Evolutionary conservation across 2,329 filamentous ascomycete species (phyloP).

Genomic region (Alternaria incomplexa): DNA sequence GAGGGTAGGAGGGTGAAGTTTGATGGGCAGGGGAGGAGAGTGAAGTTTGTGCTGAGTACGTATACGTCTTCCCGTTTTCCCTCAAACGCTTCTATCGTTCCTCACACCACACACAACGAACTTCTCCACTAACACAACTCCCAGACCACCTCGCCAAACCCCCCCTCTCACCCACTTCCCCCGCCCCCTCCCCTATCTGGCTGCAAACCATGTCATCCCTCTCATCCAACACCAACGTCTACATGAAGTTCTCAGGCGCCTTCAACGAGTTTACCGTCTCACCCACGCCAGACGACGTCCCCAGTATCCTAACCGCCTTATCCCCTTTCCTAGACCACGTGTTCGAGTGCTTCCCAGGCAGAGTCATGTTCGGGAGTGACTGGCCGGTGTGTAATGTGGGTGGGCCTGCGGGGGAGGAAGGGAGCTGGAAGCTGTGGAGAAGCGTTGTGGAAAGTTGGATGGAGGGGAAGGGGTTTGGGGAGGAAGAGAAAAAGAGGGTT

Average conservation of each 20-base stretch:
- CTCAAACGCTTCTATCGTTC: too few relatives aligned
- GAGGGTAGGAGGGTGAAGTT: constrained; percentile 64
- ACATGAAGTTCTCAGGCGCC: constrained; percentile 88
- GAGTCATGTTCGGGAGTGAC: constrained; percentile 90
- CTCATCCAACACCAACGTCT: constrained; percentile 69
- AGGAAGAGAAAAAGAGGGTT: constrained; percentile 68
- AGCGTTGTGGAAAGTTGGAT: constrained; percentile 72
- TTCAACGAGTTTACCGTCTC: constrained; percentile 75
- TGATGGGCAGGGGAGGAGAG: constrained; percentile 60
- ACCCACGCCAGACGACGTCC: constrained; percentile 13
- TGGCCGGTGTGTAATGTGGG: constrained; percentile 89
- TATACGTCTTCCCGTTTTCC: constrained; percentile 18
- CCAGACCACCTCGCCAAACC: constrained; percentile 91
- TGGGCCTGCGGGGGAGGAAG: constrained; percentile 58
- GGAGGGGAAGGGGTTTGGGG: constrained; percentile 55
- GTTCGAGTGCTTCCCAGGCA: constrained; percentile 71
- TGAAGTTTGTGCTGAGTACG: constrained; percentile 74
- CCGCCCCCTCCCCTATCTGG: constrained; percentile 68
- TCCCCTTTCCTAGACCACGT: constrained; percentile 47
- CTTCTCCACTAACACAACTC: background rate
- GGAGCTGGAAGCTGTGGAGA: constrained; percentile 78
- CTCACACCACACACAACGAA: too few relatives aligned
- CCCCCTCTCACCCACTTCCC: constrained; percentile 64
- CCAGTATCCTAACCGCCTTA: constrained; percentile 27
- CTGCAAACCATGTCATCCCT: constrained; percentile 71